phyloP scores from a whole-genome alignment of 2,329 filamentous ascomycete species.

The Albifimbria verrucaria region DNA sequence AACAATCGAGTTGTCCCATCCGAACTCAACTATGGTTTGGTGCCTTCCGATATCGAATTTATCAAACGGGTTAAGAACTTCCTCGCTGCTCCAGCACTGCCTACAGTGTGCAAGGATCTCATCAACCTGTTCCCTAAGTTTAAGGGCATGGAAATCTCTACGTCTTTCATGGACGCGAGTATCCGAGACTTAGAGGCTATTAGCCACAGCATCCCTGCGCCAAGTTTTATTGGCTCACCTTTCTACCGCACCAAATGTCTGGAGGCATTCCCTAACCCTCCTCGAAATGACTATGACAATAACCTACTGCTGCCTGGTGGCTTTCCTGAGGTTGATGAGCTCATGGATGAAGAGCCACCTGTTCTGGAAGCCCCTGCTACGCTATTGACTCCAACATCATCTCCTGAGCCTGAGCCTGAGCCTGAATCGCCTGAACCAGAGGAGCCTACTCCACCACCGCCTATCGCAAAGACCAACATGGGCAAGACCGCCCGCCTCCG shows the following conservation, averaged over 20 bases:
- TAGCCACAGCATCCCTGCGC: conserved; percentile 18
- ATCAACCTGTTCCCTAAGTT: conserved; percentile 10
- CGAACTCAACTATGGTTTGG: conserved; percentile 18
- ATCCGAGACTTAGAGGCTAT: conserved; percentile 27
- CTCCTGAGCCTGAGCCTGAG: too few species aligned
- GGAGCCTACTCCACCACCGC: neutral
- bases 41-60: conserved; percentile 8
- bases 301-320: conserved; percentile 19
- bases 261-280: conserved; percentile 15
- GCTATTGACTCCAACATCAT: neutral
- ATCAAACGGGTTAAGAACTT: conserved; percentile 20
- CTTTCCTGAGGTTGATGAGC: conserved; percentile 20
- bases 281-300: conserved; percentile 13
- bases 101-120: conserved; percentile 20
- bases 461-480: conserved; percentile 3
- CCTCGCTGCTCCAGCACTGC: conserved; percentile 21
- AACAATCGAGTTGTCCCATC: conserved; percentile 18
- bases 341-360: neutral
- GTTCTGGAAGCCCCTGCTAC: too few species aligned
- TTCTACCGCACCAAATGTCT: conserved; percentile 19
- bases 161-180: conserved; percentile 21
- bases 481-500: conserved; percentile 10
- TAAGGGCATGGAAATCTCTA: conserved; percentile 13
- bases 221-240: conserved; percentile 23
- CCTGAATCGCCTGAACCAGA: neutral